Conservation (phyloP, 108 stramenopile genomes). For the Licmophora abbreviata region DNA sequence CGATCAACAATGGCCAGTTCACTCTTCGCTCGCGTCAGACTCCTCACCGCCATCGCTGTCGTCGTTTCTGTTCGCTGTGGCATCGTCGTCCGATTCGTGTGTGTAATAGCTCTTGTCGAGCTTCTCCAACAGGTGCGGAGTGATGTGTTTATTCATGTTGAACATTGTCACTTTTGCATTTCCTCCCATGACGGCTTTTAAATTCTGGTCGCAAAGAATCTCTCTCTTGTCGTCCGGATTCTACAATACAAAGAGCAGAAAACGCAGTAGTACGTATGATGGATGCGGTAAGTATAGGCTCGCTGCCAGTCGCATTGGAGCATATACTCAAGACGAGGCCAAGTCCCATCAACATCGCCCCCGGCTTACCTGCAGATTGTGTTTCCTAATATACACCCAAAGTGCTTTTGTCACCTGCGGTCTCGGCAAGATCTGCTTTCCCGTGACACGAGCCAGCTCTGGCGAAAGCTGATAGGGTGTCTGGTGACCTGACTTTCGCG, state of each 20-base stretch:
- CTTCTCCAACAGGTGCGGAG: conserved; percentile 75
- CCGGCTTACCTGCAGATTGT: conserved; percentile 75
- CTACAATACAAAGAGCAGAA: conserved; percentile 25
- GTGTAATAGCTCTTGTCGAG: conserved; percentile 41
- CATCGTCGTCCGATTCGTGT: conserved; percentile 23
- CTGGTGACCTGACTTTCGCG: conserved; percentile 51
- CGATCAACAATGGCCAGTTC: too few species aligned
- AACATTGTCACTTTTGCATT: conserved; percentile 82
- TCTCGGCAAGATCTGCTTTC: conserved; percentile 57
- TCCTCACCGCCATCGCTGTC: conserved; percentile 26
- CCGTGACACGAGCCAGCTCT: conserved; percentile 54
- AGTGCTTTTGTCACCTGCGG: conserved; percentile 75
- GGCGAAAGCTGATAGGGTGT: conserved; percentile 69
- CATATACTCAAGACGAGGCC: not conserved
- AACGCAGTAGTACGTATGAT: not conserved
- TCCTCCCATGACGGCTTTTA: conserved; percentile 67
- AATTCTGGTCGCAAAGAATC: conserved; percentile 72
- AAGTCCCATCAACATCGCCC: conserved; percentile 1
- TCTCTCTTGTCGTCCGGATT: conserved; percentile 82
- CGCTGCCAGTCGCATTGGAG: not conserved
- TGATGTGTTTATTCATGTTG: conserved; percentile 73
- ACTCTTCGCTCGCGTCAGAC: conserved; percentile 7
- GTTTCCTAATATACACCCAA: conserved; percentile 82
- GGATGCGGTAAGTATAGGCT: conserved; percentile 1
- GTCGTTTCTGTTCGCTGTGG: conserved; percentile 1